Percentiles rank a stretch among this genome's conserved stretches.
Conservation (phyloP, 257 asterid species). For the Solanum tacnaense region DNA sequence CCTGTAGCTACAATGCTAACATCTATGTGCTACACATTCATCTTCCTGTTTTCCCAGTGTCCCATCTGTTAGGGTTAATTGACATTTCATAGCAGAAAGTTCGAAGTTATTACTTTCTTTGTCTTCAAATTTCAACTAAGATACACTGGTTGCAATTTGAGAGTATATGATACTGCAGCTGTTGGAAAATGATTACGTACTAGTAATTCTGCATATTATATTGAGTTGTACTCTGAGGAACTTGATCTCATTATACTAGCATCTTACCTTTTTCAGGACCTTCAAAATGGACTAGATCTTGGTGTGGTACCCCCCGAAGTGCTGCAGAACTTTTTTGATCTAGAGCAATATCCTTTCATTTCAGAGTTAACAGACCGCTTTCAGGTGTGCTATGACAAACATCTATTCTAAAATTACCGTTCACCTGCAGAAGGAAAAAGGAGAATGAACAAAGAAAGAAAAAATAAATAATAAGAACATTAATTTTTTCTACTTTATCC, state of each 20-base stretch:
- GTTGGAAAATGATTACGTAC: not conserved
- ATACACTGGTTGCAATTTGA: not conserved
- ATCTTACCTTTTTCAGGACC: conserved; percentile 43
- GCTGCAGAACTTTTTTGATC: conserved; percentile 83
- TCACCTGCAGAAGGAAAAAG: not conserved
- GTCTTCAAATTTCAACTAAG: not conserved
- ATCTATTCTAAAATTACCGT: not conserved
- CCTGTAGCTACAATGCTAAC: not conserved
- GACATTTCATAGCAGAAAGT: not conserved
- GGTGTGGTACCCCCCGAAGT: conserved; percentile 94
- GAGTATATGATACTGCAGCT: not conserved
- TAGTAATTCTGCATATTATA: not conserved
- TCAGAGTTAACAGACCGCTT: conserved; percentile 61
- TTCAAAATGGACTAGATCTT: conserved; percentile 89
- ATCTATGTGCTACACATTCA: not conserved
- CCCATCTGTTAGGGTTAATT: not conserved
- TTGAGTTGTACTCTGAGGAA: not conserved
- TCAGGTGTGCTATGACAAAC: conserved; percentile 39
- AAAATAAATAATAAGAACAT: not conserved
- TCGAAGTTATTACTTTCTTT: not conserved
- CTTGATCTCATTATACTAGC: not conserved
- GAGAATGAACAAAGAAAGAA: not conserved
- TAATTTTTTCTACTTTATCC: not conserved
- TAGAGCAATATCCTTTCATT: conserved; percentile 72
- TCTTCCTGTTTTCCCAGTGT: not conserved